Evolutionary conservation across 345 rosid genomes (phyloP), one percentile per base, ranked within the genome.

Genomic region (Rhizophora apiculata): DNA sequence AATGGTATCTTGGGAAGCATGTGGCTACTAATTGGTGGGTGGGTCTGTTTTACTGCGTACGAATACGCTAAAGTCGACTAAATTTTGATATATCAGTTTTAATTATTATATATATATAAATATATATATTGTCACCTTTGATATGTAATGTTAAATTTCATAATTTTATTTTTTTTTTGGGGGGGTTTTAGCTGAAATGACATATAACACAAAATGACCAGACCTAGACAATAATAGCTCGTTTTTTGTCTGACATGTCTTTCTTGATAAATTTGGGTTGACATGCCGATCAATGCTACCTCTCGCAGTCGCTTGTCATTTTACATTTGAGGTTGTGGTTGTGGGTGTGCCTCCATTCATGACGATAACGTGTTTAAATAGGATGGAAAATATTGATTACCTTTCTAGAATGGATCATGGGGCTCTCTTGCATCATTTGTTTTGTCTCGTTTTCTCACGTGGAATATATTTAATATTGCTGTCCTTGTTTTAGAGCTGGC

Each of bases 401-500:
- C 8, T 68, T 60, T 16, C 64, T 48, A 66, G 60, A 53, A 56
- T 62, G 22, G 48, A 56, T 34, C 20, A 15, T 29, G 29, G 54
- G 39, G 63, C 51, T 53, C 59, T 60, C 37, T 63, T 60, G 69
- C 65, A 58, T 70, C 64, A 60, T 71, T 68, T 29, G 59, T 63
- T 72, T 43, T 36, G 36, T 34, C 58, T 75, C 52, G 36, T 48
- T 78, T 13, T 39, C 68, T 62, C 18, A 6, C n/a, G 22, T 51
- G 31, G 52, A 52, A 76, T 71, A 31, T 15, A 51, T 36, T 36
- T 65, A 69, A 51, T 77, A 62, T 74, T 76, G 55, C 63, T 74
- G 78, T 78, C 85, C 54, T 34, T 64, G 46, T 74, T 74, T 37
- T 36, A 32, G 68, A 70, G 80, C 73, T 75, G 85, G 75, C 77